Evolutionary conservation across 306 rosid genomes (phyloP).

Genomic region (Luffa aegyptiaca): DNA sequence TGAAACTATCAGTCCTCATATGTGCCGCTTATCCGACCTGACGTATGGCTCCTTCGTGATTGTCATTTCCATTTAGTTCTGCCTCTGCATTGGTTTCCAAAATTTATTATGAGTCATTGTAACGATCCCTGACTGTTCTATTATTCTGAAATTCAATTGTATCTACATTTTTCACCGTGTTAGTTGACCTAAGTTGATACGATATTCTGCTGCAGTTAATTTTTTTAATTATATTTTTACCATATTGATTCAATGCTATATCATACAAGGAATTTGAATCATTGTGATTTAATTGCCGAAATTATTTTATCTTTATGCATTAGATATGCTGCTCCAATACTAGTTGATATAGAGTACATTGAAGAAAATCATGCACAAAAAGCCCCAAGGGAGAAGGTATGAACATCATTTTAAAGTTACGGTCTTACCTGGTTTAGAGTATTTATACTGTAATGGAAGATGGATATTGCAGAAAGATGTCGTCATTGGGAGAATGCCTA

Average conservation of each 20-base stretch:
- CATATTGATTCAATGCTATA: background rate
- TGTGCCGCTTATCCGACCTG: constrained; percentile 68
- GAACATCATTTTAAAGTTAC: background rate
- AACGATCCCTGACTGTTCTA: background rate
- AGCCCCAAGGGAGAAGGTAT: constrained; percentile 33
- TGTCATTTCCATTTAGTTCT: background rate
- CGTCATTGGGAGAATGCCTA: constrained; percentile 75
- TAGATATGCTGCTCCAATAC: constrained; percentile 78
- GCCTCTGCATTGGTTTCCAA: background rate
- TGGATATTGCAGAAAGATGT: constrained; percentile 29
- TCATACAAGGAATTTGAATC: background rate
- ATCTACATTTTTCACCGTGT: background rate
- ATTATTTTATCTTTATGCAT: background rate
- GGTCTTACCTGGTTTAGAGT: background rate
- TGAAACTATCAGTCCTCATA: constrained; percentile 48
- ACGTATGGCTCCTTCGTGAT: constrained; percentile 40
- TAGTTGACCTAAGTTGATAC: background rate
- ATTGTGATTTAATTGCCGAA: background rate
- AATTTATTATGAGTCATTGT: background rate
- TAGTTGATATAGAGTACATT: constrained; percentile 54
- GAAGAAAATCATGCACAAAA: constrained; percentile 38
- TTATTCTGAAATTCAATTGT: background rate
- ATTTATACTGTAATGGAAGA: background rate
- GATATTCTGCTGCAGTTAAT: background rate
- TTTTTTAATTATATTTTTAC: background rate